Evolutionary conservation across 2,329 filamentous ascomycete genomes (phyloP), one percentile per base, ranked within the genome.

Genomic region (Periglandula ipomoeae): DNA sequence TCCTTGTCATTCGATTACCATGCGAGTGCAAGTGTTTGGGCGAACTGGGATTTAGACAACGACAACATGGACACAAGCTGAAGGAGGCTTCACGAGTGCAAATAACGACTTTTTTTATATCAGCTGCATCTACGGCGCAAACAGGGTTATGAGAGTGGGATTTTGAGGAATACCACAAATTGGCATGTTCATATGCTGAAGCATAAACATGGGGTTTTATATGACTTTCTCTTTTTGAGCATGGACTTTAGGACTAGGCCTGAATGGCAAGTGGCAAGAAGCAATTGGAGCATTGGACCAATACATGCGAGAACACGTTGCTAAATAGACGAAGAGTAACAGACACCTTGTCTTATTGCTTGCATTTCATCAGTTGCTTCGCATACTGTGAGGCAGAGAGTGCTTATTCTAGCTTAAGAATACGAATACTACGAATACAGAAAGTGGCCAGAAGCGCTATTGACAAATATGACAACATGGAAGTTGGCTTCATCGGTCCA

Each of bases 1-100:
- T 48, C 55, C 5, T 11, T 60, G 3, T 49, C 50, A 15, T 65
- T 67, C 47, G 60, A 65, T 35, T 67, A 66, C 47, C 55, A 52
- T 41, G 58, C 57, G 47, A 55, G 59, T 8, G 50, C 58, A 32
- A 59, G 55, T 48, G 51, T 58, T 27, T 67, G 61, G 59, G 53
- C 56, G 20, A 56, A 62, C 24, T 68, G 65, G 65, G 53, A 52
- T 32, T 44, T 58, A 17, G 58, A 59, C 37, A 35, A 20, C 32
- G 42, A 39, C n/a, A 23, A 22, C 13, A 43, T 50, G 38, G 48
- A 50, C 39, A 34, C 26, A 5, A 40, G 27, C 39, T 24, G 24
- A 15, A 37, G 15, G 30, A 9, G 30, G n/a, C 9, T 10, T 15
- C n/a, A 46, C 34, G 34, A 39, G 27, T 27, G 8, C 24, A 30